Evolutionary conservation across 2,329 filamentous ascomycete species (phyloP), one percentile per base, ranked within the genome.

Genomic region (Paecilomyces sp.): DNA sequence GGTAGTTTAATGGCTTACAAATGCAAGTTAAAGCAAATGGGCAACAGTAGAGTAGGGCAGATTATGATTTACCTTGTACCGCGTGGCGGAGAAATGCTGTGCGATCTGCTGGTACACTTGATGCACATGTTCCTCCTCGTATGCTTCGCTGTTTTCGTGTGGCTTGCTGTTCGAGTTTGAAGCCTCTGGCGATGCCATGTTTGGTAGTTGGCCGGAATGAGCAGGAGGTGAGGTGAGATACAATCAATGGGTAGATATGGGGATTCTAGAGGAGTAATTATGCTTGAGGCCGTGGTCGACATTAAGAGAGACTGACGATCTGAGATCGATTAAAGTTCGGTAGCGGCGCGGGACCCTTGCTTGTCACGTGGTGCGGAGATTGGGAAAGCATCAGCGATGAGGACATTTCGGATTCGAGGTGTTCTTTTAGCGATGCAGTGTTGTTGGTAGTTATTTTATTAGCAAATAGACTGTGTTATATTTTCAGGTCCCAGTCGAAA

Each of bases 71-170:
- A 87, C 85, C 81, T 88, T 88, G 75, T 87, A 87, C 64, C 85
- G 72, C 7, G 79, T 82, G 2, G 77, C 72, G 1, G 79, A 80
- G 66, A 80, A 82, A 66, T 81, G 79, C 18, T 72, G 67, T 15
- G 79, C 79, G 60, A 81, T 81, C 62, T 80, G 70, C 58, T 80
- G 90, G 79, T 99, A 99, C 64, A 99, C 90, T 60, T 85, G 80
- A 76, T 99, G 94, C 59, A 99, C 94, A 76, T 97, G 90, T 65
- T 88, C 79, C 63, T 88, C 83, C 77, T 99, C 94, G 78, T 96
- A 97, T 7, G 63, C 66, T 55, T 73, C 72, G 31, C 62, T 58
- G 31, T 58, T 57, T 57, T 57, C 57, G 34, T 47, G 34, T 5
- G 24, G 25, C 24, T 24, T 12, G 18, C 11, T 41, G 15, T 7